A percentile compares a stretch with the other conserved stretches of the same genome.
Evolutionary conservation across 305 asterid species (phyloP).

Genomic region (Ilex paraguariensis): DNA sequence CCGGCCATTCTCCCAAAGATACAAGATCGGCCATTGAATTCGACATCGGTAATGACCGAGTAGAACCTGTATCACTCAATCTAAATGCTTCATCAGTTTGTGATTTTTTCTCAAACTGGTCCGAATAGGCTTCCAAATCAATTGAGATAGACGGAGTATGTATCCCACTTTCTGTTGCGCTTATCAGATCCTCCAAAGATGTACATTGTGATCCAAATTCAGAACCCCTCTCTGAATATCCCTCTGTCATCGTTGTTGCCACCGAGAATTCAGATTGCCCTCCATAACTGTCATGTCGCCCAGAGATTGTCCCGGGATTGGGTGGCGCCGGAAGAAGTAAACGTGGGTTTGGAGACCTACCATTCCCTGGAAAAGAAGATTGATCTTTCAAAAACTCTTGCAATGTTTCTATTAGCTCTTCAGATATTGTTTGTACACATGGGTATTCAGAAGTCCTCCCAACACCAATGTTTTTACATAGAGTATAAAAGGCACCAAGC

Average conservation of each 20-base stretch:
- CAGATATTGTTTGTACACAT: conserved; percentile 53
- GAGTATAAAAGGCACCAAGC: conserved; percentile 48
- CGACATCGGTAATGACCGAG: conserved; percentile 56
- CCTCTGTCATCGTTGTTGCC: conserved; percentile 22
- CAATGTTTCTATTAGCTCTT: conserved; percentile 68
- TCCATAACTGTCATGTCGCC: conserved; percentile 30
- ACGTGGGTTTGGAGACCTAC: conserved; percentile 22
- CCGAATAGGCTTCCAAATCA: conserved; percentile 62
- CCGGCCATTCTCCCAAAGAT: conserved; percentile 62
- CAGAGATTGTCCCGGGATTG: conserved; percentile 7
- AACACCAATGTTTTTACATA: conserved; percentile 58
- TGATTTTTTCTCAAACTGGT: conserved; percentile 20
- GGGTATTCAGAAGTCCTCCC: conserved; percentile 78
- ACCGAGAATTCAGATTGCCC: conserved; percentile 49
- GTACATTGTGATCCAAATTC: conserved; percentile 48
- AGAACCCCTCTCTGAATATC: conserved; percentile 28
- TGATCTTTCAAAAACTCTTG: conserved; percentile 79
- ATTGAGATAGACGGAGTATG: conserved; percentile 54
- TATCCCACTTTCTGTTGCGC: conserved; percentile 51
- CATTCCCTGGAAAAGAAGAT: conserved; percentile 48
- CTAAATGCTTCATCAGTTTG: conserved; percentile 35
- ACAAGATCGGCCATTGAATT: conserved; percentile 55
- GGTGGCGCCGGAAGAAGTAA: conserved; percentile 21
- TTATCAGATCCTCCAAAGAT: conserved; percentile 72
- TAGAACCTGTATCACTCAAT: conserved; percentile 54